phyloP scores from a whole-genome alignment of 208 protist genomes.

The Acanthamoeba sp. region DNA sequence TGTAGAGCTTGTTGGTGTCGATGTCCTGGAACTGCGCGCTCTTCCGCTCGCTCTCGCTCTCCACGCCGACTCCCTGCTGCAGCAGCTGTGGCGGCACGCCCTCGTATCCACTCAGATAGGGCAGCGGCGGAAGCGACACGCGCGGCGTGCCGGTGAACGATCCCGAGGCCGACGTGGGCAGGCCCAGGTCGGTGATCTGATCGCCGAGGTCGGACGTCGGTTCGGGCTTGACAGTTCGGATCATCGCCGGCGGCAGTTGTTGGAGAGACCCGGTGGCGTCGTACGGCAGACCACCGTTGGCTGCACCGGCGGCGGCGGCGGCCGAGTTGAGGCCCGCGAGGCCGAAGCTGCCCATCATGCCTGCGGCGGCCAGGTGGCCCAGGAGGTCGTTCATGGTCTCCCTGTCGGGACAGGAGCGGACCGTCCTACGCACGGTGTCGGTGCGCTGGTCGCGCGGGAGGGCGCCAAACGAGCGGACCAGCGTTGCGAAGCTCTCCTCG shows the following conservation, averaged over 20 bases:
- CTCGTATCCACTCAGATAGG: not conserved
- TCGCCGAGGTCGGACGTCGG: not conserved
- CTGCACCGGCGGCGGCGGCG: not conserved
- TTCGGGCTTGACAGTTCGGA: not conserved
- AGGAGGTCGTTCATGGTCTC: slow-evolving; percentile 28
- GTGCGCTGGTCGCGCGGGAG: slow-evolving; percentile 8
- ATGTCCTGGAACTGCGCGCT: not conserved
- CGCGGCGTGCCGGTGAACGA: not conserved
- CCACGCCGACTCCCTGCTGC: not conserved
- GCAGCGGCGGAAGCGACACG: not conserved
- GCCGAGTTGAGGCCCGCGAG: not conserved
- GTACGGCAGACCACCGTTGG: not conserved
- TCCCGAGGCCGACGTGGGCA: not conserved
- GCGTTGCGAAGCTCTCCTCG: not conserved
- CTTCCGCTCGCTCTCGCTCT: not conserved
- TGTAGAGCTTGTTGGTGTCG: slow-evolving; percentile 51
- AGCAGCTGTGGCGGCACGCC: not conserved
- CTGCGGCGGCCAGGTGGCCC: slow-evolving; percentile 24
- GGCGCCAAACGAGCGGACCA: slow-evolving; percentile 8
- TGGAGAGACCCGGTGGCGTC: not conserved
- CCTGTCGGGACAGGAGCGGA: not conserved
- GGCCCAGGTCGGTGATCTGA: not conserved
- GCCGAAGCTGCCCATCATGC: slow-evolving; percentile 51
- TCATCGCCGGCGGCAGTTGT: not conserved
- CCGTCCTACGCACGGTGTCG: not conserved